Conservation (phyloP, 306 rosid species). For the Ormosia semicastrata region DNA sequence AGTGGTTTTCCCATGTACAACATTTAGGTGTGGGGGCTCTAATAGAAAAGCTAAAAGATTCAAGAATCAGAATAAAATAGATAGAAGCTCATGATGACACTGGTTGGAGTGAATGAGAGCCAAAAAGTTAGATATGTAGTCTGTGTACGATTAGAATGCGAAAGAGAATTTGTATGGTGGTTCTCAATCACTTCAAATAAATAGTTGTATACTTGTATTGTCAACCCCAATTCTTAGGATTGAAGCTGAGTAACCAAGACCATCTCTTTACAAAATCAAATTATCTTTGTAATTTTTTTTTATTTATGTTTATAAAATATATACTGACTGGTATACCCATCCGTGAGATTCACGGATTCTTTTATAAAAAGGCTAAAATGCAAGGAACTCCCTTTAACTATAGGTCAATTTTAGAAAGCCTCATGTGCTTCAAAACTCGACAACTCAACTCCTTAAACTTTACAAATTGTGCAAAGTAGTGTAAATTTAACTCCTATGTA, state of each 20-base stretch:
- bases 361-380: no score
- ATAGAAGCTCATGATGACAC: neutral
- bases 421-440: no score
- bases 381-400: no score
- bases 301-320: conserved; percentile 9
- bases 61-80: neutral
- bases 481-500: no score
- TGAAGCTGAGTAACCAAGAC: neutral
- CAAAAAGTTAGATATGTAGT: neutral
- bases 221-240: neutral
- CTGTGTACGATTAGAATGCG: neutral
- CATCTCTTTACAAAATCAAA: conserved; percentile 4
- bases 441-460: no score
- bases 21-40: neutral
- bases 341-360: no score
- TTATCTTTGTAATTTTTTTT: no score
- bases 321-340: neutral
- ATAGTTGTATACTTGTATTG: neutral
- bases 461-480: no score
- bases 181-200: neutral
- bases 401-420: no score
- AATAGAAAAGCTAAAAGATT: neutral
- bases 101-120: neutral
- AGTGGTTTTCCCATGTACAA: neutral
- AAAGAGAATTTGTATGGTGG: neutral